Evolutionary conservation across 768 basidiomycete genomes (phyloP), one percentile per base, ranked within the genome.

Genomic region (Coprinopsis strossmayeri): DNA sequence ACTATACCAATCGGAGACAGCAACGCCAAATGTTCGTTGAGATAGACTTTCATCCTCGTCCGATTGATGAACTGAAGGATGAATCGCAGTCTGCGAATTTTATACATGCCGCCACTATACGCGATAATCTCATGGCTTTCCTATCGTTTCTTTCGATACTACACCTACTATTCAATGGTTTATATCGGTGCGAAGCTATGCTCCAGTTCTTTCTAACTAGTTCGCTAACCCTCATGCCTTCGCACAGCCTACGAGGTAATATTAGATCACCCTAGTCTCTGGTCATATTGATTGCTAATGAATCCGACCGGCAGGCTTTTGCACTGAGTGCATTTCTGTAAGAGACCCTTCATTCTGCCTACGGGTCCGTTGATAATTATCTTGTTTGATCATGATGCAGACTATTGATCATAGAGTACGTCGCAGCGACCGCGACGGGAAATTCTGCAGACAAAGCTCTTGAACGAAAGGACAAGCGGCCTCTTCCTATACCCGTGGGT

Each of bases 291-390:
- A n/a, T n/a, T n/a, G n/a, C n/a, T n/a, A n/a, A n/a, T n/a, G n/a
- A n/a, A n/a, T n/a, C n/a, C 18, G 13, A 23, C 25, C 18, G 10
- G 23, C 50, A 92, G 82, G 87, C 90, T 3, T 65, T 92, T 45
- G 90, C 87, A 0, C 60, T 92, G 30, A 87, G 87, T 60, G 92
- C 92, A 20, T 95, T 95, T 69, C 62, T 96, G 86, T 87, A 45
- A 11, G 84, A 70, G 15, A 48, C 12, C 41, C 9, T 34, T 5
- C 26, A 17, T 32, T 34, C 27, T 5, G 24, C 38, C 27, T 32
- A 32, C 9, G 30, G 30, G 15, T 32, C 30, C 30, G n/a, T n/a
- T n/a, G n/a, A n/a, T n/a, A n/a, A n/a, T n/a, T n/a, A n/a, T n/a
- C n/a, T n/a, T n/a, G n/a, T n/a, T n/a, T n/a, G n/a, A n/a, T n/a